Evolutionary conservation across 2,329 filamentous ascomycete genomes (phyloP).

Genomic region (Ilyonectria mors-panacis): DNA sequence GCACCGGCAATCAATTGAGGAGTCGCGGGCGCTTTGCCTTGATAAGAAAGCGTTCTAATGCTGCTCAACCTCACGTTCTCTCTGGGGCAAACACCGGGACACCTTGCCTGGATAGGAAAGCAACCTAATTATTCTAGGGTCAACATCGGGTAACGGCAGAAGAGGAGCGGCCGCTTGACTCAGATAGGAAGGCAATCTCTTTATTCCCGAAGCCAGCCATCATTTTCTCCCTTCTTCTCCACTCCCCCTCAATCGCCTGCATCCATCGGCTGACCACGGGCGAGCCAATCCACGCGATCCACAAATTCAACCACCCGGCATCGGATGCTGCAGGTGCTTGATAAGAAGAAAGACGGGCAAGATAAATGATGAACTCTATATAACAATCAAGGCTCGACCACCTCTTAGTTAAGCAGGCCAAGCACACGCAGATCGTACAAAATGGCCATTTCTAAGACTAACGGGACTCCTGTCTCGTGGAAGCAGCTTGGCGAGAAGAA

Average conservation of each 20-base stretch:
- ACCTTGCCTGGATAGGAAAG: slow-evolving; percentile 43
- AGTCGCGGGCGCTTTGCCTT: not conserved
- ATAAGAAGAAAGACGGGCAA: not conserved
- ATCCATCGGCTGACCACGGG: not conserved
- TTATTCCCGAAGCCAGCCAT: not conserved
- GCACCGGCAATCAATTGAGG: not conserved
- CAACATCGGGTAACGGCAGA: not conserved
- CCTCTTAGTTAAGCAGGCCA: too few species aligned
- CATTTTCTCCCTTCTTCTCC: not conserved
- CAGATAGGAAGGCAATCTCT: slow-evolving; percentile 35
- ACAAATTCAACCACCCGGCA: not conserved
- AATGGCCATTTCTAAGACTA: slow-evolving; percentile 28
- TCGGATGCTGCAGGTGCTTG: not conserved
- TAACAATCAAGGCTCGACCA: not conserved
- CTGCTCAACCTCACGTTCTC: not conserved
- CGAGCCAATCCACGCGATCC: not conserved
- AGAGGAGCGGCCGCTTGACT: not conserved
- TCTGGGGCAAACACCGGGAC: not conserved
- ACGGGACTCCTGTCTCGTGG: slow-evolving; percentile 29
- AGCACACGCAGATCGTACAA: not conserved
- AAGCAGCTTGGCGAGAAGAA: slow-evolving; percentile 36
- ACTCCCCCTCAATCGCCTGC: not conserved
- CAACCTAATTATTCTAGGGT: not conserved
- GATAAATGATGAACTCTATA: not conserved
- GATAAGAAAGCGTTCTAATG: not conserved